These are phyloP conservation scores for Thozetella sp. DNA, from an alignment of 495 filamentous ascomycete genomes.

Conservation along the genomic window DNA sequence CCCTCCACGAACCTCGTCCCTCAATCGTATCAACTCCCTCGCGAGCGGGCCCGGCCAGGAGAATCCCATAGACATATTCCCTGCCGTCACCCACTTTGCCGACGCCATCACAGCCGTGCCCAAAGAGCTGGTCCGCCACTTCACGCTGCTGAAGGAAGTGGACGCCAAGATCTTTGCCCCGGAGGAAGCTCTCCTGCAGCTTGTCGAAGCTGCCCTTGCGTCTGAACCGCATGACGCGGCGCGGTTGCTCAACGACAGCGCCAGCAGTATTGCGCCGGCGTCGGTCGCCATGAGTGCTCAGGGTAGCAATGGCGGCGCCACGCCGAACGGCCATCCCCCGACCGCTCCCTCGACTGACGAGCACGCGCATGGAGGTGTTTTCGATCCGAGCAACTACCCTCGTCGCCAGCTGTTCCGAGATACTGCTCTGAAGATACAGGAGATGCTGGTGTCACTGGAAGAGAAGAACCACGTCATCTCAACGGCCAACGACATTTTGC, in stretches of 20 bases:
- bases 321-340: conserved; percentile 21
- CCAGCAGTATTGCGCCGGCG: conserved; percentile 38
- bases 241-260: conserved; percentile 38
- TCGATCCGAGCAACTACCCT: conserved; percentile 51
- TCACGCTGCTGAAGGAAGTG: conserved; percentile 92
- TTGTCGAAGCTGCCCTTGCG: conserved; percentile 68
- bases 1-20: conserved; percentile 46
- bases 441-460: conserved; percentile 83
- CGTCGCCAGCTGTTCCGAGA: conserved; percentile 70
- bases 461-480: conserved; percentile 96
- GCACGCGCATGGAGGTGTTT: conserved; percentile 33
- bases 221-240: conserved; percentile 49
- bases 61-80: conserved; percentile 71
- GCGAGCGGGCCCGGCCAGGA: conserved; percentile 40
- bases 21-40: conserved; percentile 44
- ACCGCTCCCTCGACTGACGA: conserved; percentile 35
- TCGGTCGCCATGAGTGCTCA: conserved; percentile 45
- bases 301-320: conserved; percentile 40
- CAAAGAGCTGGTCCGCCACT: conserved; percentile 91
- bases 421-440: conserved; percentile 58
- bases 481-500: conserved; percentile 84
- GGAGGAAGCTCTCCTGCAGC: conserved; percentile 68
- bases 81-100: conserved; percentile 91
- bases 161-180: conserved; percentile 89
- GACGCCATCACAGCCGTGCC: conserved; percentile 92